phyloP scores from a whole-genome alignment of 176 grass and related monocot species.

The Elaeis guineensis region DNA sequence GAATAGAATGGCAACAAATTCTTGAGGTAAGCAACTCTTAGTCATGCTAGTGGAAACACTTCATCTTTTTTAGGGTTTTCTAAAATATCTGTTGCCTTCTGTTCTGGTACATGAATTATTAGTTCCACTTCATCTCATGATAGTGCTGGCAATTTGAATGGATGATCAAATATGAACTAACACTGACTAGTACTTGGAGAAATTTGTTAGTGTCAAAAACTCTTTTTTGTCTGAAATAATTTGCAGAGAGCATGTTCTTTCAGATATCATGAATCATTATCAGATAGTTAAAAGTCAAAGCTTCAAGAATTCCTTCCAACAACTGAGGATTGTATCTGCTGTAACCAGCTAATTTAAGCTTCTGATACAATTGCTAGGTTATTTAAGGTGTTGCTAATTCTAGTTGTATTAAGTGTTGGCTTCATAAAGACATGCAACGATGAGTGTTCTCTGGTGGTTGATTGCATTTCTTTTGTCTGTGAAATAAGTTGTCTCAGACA shows the following conservation, averaged over 20 bases:
- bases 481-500: too few relatives aligned
- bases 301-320: background rate
- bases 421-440: background rate
- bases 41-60: background rate
- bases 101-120: too few relatives aligned
- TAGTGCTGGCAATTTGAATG: background rate
- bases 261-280: background rate
- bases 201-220: background rate
- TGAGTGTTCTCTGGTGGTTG: too few relatives aligned
- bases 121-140: background rate
- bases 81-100: too few relatives aligned
- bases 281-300: conserved; percentile 4
- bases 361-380: background rate
- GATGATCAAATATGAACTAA: conserved; percentile 4
- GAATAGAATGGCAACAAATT: conserved; percentile 73
- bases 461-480: too few relatives aligned
- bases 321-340: conserved; percentile 4
- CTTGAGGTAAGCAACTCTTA: conserved; percentile 53
- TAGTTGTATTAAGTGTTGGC: background rate
- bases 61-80: conserved; percentile 1
- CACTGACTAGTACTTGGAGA: background rate
- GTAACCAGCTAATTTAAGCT: background rate
- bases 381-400: background rate
- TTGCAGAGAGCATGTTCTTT: conserved; percentile 1
- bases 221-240: conserved; percentile 6